Conservation (phyloP, 2,329 filamentous ascomycete species). For the Fusarium pilosicola region DNA sequence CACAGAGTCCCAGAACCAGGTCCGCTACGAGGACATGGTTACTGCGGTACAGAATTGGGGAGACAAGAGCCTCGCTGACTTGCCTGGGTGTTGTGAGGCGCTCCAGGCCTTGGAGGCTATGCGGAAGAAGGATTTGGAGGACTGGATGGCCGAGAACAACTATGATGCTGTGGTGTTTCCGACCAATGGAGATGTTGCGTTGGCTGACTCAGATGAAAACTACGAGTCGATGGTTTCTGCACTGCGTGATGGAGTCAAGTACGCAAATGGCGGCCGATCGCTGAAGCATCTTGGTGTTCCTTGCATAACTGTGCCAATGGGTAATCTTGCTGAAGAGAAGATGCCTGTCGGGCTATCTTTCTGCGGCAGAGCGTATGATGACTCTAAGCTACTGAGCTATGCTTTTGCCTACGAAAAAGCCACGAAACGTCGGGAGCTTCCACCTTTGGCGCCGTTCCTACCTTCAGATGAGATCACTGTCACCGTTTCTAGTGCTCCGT, state of each 20-base stretch:
- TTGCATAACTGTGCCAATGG: constrained; percentile 64
- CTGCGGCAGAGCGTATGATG: constrained; percentile 59
- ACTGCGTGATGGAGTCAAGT: constrained; percentile 58
- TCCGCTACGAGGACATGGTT: constrained; percentile 1
- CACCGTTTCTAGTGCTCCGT: too few species aligned
- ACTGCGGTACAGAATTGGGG: neutral
- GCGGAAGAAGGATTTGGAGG: neutral
- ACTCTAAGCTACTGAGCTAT: constrained; percentile 46
- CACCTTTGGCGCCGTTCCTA: neutral
- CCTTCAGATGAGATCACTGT: neutral
- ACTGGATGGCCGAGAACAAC: neutral
- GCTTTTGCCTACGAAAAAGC: constrained; percentile 34
- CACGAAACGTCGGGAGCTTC: neutral
- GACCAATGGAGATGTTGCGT: constrained; percentile 60
- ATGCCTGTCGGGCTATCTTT: constrained; percentile 66
- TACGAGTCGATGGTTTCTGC: constrained; percentile 21
- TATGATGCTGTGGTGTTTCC: constrained; percentile 43
- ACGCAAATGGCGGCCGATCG: constrained; percentile 63
- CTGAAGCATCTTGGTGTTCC: constrained; percentile 65
- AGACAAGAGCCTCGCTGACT: neutral
- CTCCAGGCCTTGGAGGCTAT: neutral
- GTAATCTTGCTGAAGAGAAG: constrained; percentile 53
- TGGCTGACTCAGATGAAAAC: constrained; percentile 57
- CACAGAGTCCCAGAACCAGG: neutral
- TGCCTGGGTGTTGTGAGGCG: neutral